Conservation (phyloP, 2,329 filamentous ascomycete genomes). For the Venturia nashicola region DNA sequence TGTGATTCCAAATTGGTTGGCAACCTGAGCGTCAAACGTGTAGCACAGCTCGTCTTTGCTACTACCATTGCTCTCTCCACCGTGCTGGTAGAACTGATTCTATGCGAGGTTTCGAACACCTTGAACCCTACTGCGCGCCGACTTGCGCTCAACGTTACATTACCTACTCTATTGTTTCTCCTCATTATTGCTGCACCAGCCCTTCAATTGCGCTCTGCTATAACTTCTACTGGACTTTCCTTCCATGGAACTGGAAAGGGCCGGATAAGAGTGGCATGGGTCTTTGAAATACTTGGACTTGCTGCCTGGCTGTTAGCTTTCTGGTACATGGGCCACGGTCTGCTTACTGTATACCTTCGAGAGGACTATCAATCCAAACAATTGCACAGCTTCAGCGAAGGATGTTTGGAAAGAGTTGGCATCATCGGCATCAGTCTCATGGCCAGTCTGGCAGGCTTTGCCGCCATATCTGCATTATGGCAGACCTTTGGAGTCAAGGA, state of each 20-base stretch:
- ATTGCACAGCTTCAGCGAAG: slow-evolving; percentile 38
- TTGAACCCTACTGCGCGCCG: slow-evolving; percentile 56
- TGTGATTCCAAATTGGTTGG: slow-evolving; percentile 11
- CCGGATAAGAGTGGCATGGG: slow-evolving; percentile 48
- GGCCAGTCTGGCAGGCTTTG: slow-evolving; percentile 80
- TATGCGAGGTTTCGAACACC: slow-evolving; percentile 72
- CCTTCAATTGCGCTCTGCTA: slow-evolving; percentile 60
- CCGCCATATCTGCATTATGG: slow-evolving; percentile 79
- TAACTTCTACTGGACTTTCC: slow-evolving; percentile 46
- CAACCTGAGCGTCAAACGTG: slow-evolving; percentile 11
- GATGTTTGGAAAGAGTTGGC: slow-evolving; percentile 54
- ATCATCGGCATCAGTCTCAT: slow-evolving; percentile 78
- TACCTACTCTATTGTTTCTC: slow-evolving; percentile 58
- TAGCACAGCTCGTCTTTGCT: slow-evolving; percentile 47
- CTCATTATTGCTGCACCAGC: slow-evolving; percentile 67
- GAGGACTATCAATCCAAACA: slow-evolving; percentile 22
- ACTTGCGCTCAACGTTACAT: slow-evolving; percentile 54
- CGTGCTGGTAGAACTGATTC: slow-evolving; percentile 66
- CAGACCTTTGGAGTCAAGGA: slow-evolving; percentile 61
- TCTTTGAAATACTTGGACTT: slow-evolving; percentile 51
- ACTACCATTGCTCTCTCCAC: slow-evolving; percentile 65
- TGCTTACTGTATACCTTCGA: slow-evolving; percentile 43
- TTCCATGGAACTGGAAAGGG: slow-evolving; percentile 48
- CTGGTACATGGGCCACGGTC: slow-evolving; percentile 59
- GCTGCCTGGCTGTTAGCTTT: slow-evolving; percentile 58